Evolutionary conservation across 2,329 filamentous ascomycete species (phyloP).

Genomic region (Cercospora sojina): DNA sequence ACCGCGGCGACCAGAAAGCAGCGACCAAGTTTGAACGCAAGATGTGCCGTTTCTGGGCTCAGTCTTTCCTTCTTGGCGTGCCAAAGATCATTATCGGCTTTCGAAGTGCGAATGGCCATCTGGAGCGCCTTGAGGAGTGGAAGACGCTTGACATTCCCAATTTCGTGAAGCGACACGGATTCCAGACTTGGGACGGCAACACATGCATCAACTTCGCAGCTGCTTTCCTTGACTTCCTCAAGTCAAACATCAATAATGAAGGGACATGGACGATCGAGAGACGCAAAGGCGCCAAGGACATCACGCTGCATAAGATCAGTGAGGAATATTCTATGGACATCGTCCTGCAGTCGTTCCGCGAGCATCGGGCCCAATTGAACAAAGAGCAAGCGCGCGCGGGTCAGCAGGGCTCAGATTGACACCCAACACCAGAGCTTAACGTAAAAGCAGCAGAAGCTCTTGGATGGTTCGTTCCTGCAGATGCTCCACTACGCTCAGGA

Average conservation of each 20-base stretch:
- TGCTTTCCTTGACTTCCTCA: constrained; percentile 61
- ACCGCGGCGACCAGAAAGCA: constrained; percentile 59
- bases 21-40: constrained; percentile 80
- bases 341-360: constrained; percentile 14
- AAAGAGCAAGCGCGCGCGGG: not conserved
- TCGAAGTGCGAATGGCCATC: constrained; percentile 68
- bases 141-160: constrained; percentile 76
- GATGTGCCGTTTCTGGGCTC: constrained; percentile 87
- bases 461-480: constrained; percentile 22
- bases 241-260: constrained; percentile 54
- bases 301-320: constrained; percentile 70
- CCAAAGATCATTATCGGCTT: constrained; percentile 91
- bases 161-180: constrained; percentile 66
- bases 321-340: constrained; percentile 23
- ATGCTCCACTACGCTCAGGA: constrained; percentile 28
- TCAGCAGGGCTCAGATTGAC: not conserved
- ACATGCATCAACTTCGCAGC: constrained; percentile 88
- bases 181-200: constrained; percentile 82
- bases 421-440: not conserved
- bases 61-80: constrained; percentile 90
- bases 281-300: constrained; percentile 57
- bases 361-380: constrained; percentile 18
- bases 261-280: constrained; percentile 81
- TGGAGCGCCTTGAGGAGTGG: constrained; percentile 73
- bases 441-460: not conserved